A percentile compares a stretch with the other conserved stretches of the same genome.
phyloP scores from a whole-genome alignment of 305 asterid species.

The Fraxinus ornus region DNA sequence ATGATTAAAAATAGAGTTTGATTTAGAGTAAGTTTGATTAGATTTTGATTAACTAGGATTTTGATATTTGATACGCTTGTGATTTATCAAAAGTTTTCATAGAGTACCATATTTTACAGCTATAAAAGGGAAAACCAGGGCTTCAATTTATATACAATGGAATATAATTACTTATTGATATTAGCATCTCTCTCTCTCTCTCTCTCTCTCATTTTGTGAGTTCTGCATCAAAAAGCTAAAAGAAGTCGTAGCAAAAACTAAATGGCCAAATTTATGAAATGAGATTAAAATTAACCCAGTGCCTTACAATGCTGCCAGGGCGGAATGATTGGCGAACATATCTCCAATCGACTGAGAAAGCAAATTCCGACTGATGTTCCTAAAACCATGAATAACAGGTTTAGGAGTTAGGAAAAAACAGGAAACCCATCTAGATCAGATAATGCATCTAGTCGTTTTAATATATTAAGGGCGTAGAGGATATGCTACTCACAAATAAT shows the following conservation, averaged over 20 bases:
- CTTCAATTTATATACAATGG: neutral
- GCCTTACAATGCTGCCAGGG: conserved; percentile 67
- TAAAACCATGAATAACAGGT: conserved; percentile 32
- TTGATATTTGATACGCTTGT: neutral
- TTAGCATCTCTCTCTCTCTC: neutral
- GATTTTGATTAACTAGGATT: neutral
- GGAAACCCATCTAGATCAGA: conserved; percentile 23
- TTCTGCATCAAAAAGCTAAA: neutral
- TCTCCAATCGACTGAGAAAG: conserved; percentile 78
- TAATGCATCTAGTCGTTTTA: conserved; percentile 15
- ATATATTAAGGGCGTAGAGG: conserved; percentile 18
- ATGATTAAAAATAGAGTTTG: neutral
- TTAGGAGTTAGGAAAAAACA: conserved; percentile 28
- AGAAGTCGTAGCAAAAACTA: neutral
- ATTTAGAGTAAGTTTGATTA: neutral
- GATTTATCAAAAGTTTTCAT: neutral
- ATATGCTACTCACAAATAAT: conserved; percentile 65
- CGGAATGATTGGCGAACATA: conserved; percentile 67
- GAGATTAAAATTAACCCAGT: conserved; percentile 8
- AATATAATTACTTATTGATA: neutral
- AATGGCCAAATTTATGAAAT: conserved; percentile 5
- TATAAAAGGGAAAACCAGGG: neutral
- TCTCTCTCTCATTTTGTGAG: neutral
- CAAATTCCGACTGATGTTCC: conserved; percentile 74
- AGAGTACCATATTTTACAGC: neutral